phyloP scores from a whole-genome alignment of 2,329 filamentous ascomycete genomes.

The Pseudocercospora macadamiae region DNA sequence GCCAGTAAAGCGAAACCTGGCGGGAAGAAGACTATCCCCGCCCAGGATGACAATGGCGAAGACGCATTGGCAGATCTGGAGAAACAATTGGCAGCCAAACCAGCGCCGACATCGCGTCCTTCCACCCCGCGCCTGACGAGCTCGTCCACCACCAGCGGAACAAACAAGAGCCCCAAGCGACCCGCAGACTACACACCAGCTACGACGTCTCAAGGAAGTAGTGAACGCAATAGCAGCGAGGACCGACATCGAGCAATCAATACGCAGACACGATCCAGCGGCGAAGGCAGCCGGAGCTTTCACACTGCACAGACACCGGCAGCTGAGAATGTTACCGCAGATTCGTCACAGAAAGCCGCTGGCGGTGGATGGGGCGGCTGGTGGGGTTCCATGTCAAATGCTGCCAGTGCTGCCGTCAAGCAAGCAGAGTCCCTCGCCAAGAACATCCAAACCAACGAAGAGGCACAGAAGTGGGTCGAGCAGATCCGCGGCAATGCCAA shows the following conservation, averaged over 20 bases:
- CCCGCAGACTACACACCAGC: constrained; percentile 54
- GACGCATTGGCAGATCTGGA: constrained; percentile 89
- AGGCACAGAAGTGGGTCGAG: constrained; percentile 93
- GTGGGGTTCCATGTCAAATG: constrained; percentile 86
- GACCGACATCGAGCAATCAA: constrained; percentile 55
- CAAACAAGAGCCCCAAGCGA: constrained; percentile 37
- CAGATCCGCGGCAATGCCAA: constrained; percentile 78
- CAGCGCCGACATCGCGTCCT: constrained; percentile 69
- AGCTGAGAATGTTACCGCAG: constrained; percentile 50
- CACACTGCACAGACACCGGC: constrained; percentile 73
- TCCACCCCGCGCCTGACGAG: constrained; percentile 77
- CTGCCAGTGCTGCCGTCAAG: constrained; percentile 82
- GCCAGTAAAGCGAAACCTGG: constrained; percentile 48
- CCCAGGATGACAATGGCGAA: constrained; percentile 51
- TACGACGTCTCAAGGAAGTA: constrained; percentile 47
- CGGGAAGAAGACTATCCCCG: constrained; percentile 33
- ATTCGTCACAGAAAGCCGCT: constrained; percentile 52
- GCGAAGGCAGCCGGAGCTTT: constrained; percentile 72
- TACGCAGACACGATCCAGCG: constrained; percentile 67
- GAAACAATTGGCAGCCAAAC: constrained; percentile 71
- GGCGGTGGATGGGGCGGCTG: constrained; percentile 75
- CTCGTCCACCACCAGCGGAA: constrained; percentile 49
- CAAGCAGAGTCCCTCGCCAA: constrained; percentile 91
- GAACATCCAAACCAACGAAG: constrained; percentile 93
- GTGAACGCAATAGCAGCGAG: constrained; percentile 61